phyloP scores from a whole-genome alignment of 805 yeast genomes.

The Candida krabiensis region DNA sequence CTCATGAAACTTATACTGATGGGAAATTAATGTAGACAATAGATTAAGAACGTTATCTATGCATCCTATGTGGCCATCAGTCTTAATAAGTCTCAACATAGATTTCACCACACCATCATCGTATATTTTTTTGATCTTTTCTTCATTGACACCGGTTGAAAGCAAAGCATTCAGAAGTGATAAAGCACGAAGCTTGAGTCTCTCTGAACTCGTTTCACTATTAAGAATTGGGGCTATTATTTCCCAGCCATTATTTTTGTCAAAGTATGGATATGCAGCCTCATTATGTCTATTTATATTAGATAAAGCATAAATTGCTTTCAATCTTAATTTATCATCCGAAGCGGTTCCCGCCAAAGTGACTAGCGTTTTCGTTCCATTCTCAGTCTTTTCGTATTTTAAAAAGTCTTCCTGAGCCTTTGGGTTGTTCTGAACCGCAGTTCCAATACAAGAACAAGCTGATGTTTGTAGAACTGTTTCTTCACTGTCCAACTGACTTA shows the following conservation, averaged over 20 bases:
- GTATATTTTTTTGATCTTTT: constrained; percentile 40
- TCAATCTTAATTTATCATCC: constrained; percentile 42
- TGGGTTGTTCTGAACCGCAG: constrained; percentile 90
- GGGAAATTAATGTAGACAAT: constrained; percentile 44
- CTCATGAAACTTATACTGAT: constrained; percentile 45
- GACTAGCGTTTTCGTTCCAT: constrained; percentile 49
- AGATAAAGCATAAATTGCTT: constrained; percentile 77
- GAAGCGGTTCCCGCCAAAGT: constrained; percentile 33
- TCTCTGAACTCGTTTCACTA: constrained; percentile 29
- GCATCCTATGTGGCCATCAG: constrained; percentile 45
- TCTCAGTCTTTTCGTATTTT: constrained; percentile 40
- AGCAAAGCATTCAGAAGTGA: constrained; percentile 51
- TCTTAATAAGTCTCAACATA: constrained; percentile 33
- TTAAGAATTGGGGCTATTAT: constrained; percentile 35
- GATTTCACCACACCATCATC: constrained; percentile 34
- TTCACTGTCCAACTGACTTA: constrained; percentile 49
- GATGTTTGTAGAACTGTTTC: constrained; percentile 48
- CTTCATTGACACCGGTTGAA: constrained; percentile 48
- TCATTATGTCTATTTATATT: constrained; percentile 69
- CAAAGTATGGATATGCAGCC: constrained; percentile 56
- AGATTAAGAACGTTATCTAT: constrained; percentile 59
- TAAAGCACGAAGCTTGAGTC: constrained; percentile 51
- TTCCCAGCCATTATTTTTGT: constrained; percentile 61
- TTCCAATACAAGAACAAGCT: constrained; percentile 77
- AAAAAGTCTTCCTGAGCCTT: constrained; percentile 68